A percentile compares a stretch with the other conserved stretches of the same genome.
These are phyloP conservation scores for Salix suchowensis DNA, from an alignment of 345 rosid species.

Conservation along the genomic window DNA sequence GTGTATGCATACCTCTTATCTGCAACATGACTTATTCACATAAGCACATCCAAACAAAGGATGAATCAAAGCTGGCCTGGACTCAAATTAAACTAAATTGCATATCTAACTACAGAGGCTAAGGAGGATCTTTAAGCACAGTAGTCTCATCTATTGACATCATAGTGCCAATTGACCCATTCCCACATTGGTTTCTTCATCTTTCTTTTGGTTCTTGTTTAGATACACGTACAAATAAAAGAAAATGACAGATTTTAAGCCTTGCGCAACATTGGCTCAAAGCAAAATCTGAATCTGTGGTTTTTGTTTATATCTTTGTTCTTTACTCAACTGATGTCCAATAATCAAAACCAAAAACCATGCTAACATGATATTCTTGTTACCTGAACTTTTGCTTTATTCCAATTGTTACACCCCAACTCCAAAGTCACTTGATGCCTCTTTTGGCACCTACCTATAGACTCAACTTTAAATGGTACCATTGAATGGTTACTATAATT, in stretches of 20 bases:
- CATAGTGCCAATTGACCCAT: background rate
- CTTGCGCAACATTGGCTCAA: background rate
- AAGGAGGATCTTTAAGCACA: background rate
- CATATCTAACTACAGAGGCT: background rate
- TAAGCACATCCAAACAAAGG: background rate
- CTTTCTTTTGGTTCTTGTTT: background rate
- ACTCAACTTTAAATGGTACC: background rate
- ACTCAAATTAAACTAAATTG: background rate
- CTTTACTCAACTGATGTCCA: background rate
- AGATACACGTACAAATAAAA: background rate
- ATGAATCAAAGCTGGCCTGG: background rate
- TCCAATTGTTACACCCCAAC: background rate
- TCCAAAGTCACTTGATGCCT: background rate
- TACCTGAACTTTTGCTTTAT: background rate
- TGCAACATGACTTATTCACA: conserved; percentile 25
- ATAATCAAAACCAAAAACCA: background rate
- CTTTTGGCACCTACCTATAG: background rate
- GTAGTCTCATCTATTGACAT: background rate
- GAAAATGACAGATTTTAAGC: background rate
- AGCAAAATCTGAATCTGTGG: background rate
- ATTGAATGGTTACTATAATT: background rate
- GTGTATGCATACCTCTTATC: conserved; percentile 99
- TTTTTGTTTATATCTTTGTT: background rate
- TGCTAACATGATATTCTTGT: background rate
- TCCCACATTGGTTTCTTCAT: background rate